phyloP scores from a whole-genome alignment of 805 yeast species.

The Yarrowia sp. region DNA sequence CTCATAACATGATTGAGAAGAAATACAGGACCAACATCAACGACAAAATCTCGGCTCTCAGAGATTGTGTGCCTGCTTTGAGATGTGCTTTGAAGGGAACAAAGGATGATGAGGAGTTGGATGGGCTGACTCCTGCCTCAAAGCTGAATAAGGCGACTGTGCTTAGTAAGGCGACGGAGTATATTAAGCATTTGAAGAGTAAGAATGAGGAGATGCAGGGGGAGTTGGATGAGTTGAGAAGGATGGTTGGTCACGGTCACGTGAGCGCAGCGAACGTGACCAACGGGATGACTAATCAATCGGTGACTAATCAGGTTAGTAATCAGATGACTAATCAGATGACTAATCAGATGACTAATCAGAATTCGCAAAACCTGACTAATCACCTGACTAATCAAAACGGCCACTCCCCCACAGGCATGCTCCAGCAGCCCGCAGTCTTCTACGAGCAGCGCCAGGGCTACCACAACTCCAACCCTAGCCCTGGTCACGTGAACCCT shows the following conservation, averaged over 20 bases:
- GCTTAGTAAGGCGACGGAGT: slow-evolving; percentile 74
- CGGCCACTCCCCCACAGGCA: background rate
- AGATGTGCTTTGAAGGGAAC: slow-evolving; percentile 56
- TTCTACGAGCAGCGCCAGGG: slow-evolving; percentile 21
- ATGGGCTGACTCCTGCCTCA: slow-evolving; percentile 72
- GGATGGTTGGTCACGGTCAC: no score
- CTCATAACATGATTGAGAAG: slow-evolving; percentile 80
- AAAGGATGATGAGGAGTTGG: slow-evolving; percentile 50
- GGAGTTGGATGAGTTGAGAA: slow-evolving; percentile 49
- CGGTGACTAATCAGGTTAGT: no score
- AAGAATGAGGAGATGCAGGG: slow-evolving; percentile 51
- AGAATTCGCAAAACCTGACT: no score
- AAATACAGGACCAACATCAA: slow-evolving; percentile 77
- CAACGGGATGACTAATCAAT: no score
- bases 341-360: no score
- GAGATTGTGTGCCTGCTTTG: slow-evolving; percentile 77
- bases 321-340: no score
- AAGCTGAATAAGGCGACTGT: slow-evolving; percentile 78
- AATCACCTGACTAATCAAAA: no score
- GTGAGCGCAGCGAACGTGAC: no score
- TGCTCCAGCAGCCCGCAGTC: slow-evolving; percentile 25
- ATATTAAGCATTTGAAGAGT: slow-evolving; percentile 66
- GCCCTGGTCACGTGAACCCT: no score
- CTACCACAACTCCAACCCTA: slow-evolving; percentile 22
- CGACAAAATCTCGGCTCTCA: slow-evolving; percentile 61